A percentile compares a stretch with the other conserved stretches of the same genome.
Evolutionary conservation across 164 flowering plant genomes (phyloP).

Genomic region (Tinospora cordifolia): DNA sequence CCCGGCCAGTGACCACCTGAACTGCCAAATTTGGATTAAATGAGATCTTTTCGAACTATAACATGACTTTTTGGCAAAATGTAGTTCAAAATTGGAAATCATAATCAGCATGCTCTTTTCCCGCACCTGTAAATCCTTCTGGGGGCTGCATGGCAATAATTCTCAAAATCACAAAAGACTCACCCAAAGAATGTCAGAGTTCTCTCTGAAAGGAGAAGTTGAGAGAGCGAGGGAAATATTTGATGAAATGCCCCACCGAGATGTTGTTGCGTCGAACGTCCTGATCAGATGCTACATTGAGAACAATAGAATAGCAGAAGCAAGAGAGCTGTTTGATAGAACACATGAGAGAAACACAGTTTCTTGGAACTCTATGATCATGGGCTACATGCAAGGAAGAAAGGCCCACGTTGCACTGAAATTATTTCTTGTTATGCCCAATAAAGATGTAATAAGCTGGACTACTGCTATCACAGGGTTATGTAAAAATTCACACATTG

Average conservation of each 20-base stretch:
- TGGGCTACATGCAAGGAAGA: conserved; percentile 21
- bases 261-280: conserved; percentile 24
- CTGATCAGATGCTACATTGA: conserved; percentile 26
- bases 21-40: too few species aligned
- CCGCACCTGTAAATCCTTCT: too few species aligned
- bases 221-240: conserved; percentile 24
- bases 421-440: conserved; percentile 22
- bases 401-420: conserved; percentile 23
- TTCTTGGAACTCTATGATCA: conserved; percentile 33
- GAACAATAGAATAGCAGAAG: conserved; percentile 20
- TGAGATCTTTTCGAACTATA: too few species aligned
- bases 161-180: neutral
- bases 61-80: too few species aligned
- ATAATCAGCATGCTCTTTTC: too few species aligned
- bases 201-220: conserved; percentile 15
- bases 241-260: conserved; percentile 22
- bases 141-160: too few species aligned
- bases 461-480: conserved; percentile 26
- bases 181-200: conserved; percentile 20
- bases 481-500: conserved; percentile 12
- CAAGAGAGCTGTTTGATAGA: conserved; percentile 24
- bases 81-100: too few species aligned
- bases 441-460: conserved; percentile 24
- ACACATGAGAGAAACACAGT: conserved; percentile 18
- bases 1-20: too few species aligned